Evolutionary conservation across 805 yeast genomes (phyloP).

Genomic region (Metschnikowia shivogae): DNA sequence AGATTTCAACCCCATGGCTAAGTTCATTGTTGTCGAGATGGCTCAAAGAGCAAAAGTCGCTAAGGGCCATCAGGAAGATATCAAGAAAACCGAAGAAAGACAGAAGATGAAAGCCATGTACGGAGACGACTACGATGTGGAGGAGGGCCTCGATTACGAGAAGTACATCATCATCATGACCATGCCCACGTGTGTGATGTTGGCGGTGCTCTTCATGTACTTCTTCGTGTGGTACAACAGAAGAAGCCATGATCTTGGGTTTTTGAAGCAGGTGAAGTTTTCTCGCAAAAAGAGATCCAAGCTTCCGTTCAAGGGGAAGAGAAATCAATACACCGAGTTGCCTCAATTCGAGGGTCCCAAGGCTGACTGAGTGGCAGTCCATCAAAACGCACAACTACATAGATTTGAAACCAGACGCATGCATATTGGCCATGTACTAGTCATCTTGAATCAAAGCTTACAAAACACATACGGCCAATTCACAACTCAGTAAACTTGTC

Average conservation of each 20-base stretch:
- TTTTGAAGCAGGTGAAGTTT: conserved; percentile 31
- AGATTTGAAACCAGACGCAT: background rate
- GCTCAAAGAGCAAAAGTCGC: conserved; percentile 52
- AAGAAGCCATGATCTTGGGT: conserved; percentile 37
- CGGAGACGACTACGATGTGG: conserved; percentile 37
- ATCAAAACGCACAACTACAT: background rate
- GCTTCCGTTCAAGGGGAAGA: conserved; percentile 24
- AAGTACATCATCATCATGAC: conserved; percentile 62
- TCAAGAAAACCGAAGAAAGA: conserved; percentile 35
- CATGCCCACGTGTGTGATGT: conserved; percentile 61
- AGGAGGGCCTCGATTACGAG: conserved; percentile 49
- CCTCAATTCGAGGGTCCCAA: conserved; percentile 29
- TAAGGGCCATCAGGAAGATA: conserved; percentile 43
- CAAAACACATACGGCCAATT: too few species aligned
- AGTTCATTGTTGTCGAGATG: conserved; percentile 42
- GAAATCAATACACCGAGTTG: conserved; percentile 23
- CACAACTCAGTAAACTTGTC: too few species aligned
- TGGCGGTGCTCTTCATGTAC: conserved; percentile 62
- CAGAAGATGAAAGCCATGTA: conserved; percentile 21
- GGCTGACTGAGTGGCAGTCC: conserved; percentile 8
- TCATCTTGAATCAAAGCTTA: too few species aligned
- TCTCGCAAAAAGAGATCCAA: conserved; percentile 16
- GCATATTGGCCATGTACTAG: too few species aligned
- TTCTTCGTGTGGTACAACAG: conserved; percentile 55
- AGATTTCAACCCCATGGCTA: conserved; percentile 53